phyloP scores from a whole-genome alignment of 2,329 filamentous ascomycete genomes.

The Aureobasidium sp. region DNA sequence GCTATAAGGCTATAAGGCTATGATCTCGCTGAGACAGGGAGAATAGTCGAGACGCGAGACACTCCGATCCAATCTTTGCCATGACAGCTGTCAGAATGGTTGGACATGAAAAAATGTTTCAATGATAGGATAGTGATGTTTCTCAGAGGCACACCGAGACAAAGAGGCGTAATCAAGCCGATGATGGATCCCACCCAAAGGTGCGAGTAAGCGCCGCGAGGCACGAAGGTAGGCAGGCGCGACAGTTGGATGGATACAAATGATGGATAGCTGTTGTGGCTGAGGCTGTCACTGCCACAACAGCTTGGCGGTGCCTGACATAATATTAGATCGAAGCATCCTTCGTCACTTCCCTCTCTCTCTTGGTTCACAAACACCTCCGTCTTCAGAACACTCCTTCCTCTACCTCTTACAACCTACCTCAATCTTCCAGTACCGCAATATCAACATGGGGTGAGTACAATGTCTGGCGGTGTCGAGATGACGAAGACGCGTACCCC shows the following conservation, averaged over 20 bases:
- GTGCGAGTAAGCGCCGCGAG: background rate
- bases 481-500: background rate
- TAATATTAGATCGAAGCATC: background rate
- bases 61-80: background rate
- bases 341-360: background rate
- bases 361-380: background rate
- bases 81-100: background rate
- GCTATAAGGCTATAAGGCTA: background rate
- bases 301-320: background rate
- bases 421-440: background rate
- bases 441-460: constrained; percentile 8
- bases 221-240: too few species aligned
- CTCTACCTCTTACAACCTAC: background rate
- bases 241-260: background rate
- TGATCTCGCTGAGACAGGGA: background rate
- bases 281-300: constrained; percentile 4
- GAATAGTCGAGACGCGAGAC: too few species aligned
- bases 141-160: background rate
- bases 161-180: background rate
- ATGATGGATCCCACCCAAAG: background rate
- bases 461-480: background rate
- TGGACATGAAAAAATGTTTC: too few species aligned
- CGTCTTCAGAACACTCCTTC: background rate
- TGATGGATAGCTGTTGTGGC: background rate
- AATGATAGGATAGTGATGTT: too few species aligned